Conservation (phyloP, 2,329 filamentous ascomycete genomes). For the Paecilomyces niveus region DNA sequence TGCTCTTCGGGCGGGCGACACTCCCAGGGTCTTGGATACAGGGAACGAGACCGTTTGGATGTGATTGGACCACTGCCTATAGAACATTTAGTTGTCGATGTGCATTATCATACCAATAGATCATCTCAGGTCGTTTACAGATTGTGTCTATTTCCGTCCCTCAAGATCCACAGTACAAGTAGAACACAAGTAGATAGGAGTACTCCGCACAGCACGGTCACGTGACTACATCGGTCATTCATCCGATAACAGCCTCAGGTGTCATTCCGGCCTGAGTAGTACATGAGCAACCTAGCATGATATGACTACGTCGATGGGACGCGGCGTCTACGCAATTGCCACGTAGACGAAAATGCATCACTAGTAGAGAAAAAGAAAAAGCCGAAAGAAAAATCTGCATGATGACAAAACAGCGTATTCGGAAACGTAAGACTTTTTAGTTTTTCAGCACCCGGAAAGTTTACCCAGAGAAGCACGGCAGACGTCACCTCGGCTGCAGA, state of each 20-base stretch:
- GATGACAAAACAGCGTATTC: background rate
- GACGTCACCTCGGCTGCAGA: background rate
- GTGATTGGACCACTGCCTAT: background rate
- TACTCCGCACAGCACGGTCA: background rate
- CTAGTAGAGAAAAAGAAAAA: background rate
- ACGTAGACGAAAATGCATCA: background rate
- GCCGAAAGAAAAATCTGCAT: background rate
- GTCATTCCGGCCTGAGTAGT: background rate
- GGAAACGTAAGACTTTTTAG: background rate
- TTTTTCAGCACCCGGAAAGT: background rate
- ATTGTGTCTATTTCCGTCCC: background rate
- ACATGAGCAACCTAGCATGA: background rate
- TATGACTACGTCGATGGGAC: background rate
- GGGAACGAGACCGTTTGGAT: background rate
- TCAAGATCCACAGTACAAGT: background rate
- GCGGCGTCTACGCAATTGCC: background rate
- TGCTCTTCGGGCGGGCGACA: background rate
- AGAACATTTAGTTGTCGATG: background rate
- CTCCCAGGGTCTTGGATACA: background rate
- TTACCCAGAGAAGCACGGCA: background rate
- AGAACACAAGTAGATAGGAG: background rate
- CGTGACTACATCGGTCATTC: background rate
- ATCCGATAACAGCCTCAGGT: background rate
- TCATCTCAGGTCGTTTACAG: background rate
- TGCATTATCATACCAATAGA: background rate